Conservation (phyloP, 305 asterid species). For the Rubia tinctorum region DNA sequence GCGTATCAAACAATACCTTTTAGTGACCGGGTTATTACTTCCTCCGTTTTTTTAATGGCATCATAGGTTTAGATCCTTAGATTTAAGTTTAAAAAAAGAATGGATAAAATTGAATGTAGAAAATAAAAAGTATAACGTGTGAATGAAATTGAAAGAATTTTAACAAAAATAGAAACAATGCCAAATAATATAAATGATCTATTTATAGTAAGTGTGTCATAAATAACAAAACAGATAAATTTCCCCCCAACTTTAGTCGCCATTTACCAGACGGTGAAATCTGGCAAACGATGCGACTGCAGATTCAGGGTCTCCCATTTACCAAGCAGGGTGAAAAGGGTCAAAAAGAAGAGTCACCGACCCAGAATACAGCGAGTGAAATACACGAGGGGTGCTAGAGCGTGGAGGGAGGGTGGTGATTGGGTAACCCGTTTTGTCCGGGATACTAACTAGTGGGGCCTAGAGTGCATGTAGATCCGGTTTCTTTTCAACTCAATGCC, state of each 20-base stretch:
- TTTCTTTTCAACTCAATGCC: constrained; percentile 37
- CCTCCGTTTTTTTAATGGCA: too few relatives aligned
- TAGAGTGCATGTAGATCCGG: constrained; percentile 20
- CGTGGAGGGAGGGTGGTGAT: constrained; percentile 23
- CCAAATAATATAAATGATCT: too few relatives aligned
- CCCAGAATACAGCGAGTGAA: background rate
- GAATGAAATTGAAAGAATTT: too few relatives aligned
- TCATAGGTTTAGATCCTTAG: too few relatives aligned
- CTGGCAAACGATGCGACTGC: constrained; percentile 18
- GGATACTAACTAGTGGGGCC: constrained; percentile 13
- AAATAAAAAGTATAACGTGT: too few relatives aligned
- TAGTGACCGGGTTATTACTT: background rate
- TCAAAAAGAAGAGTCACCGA: too few relatives aligned
- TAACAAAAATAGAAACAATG: too few relatives aligned
- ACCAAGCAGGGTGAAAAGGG: constrained; percentile 2
- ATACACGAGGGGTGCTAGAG: constrained; percentile 18
- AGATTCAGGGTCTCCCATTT: background rate
- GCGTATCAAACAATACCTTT: constrained; percentile 9
- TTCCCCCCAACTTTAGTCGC: constrained; percentile 13
- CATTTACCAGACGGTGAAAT: constrained; percentile 3
- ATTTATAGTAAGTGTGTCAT: too few relatives aligned
- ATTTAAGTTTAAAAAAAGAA: too few relatives aligned
- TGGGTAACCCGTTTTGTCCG: constrained; percentile 62
- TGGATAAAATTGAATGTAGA: too few relatives aligned
- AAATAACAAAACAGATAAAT: too few relatives aligned